Percentiles rank a stretch among this genome's conserved stretches.
Evolutionary conservation across 2,329 filamentous ascomycete genomes (phyloP).

Genomic region (Clarireedia monteithiana): DNA sequence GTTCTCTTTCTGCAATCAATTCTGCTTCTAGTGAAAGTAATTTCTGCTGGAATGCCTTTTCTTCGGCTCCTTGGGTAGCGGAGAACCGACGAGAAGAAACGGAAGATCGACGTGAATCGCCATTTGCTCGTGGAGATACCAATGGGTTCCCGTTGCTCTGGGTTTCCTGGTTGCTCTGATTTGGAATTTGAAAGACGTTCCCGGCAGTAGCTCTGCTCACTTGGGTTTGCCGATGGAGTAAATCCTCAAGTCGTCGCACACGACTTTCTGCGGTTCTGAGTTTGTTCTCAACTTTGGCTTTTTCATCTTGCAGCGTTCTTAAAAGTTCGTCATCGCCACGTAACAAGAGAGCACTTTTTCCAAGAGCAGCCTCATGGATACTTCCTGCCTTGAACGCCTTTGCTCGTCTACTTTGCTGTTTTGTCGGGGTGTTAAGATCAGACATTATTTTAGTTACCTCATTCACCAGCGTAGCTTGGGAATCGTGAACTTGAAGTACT

Average conservation of each 20-base stretch:
- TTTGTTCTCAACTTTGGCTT: slow-evolving; percentile 63
- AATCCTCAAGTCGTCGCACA: slow-evolving; percentile 82
- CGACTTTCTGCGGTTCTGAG: slow-evolving; percentile 81
- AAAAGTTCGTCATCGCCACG: slow-evolving; percentile 82
- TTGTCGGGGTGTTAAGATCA: slow-evolving; percentile 74
- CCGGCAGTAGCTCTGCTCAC: slow-evolving; percentile 45
- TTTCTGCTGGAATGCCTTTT: slow-evolving; percentile 53
- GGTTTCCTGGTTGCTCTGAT: slow-evolving; percentile 38
- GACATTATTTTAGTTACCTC: slow-evolving; percentile 71
- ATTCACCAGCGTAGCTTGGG: slow-evolving; percentile 56
- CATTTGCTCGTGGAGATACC: slow-evolving; percentile 26
- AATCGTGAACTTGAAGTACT: slow-evolving; percentile 54
- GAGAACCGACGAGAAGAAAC: slow-evolving; percentile 54
- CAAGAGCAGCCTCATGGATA: slow-evolving; percentile 80
- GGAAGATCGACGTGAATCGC: slow-evolving; percentile 49
- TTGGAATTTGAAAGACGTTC: slow-evolving; percentile 45
- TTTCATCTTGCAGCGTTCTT: slow-evolving; percentile 73
- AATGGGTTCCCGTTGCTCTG: slow-evolving; percentile 37
- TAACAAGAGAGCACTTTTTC: slow-evolving; percentile 77
- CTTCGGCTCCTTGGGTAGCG: slow-evolving; percentile 49
- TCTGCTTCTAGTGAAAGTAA: slow-evolving; percentile 69
- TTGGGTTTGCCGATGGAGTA: slow-evolving; percentile 76
- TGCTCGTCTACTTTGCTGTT: slow-evolving; percentile 76
- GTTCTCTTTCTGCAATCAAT: slow-evolving; percentile 64
- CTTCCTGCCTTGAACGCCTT: slow-evolving; percentile 97